Evolutionary conservation across 495 filamentous ascomycete genomes (phyloP).

Genomic region (Aspergillus cavernicola): DNA sequence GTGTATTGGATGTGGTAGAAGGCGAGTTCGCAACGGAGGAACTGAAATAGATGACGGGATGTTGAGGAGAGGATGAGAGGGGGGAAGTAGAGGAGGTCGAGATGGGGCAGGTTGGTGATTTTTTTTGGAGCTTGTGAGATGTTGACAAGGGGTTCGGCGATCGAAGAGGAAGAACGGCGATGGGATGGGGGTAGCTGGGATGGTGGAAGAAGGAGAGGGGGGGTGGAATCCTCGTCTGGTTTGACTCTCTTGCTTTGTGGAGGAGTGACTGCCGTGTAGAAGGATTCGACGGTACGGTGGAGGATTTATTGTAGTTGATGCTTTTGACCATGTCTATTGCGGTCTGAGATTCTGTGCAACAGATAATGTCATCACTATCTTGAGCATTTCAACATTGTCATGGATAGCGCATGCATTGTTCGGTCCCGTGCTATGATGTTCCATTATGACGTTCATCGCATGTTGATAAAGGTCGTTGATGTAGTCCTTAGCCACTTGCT

Average conservation of each 20-base stretch:
- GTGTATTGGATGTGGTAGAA: conserved; percentile 72
- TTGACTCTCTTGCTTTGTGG: conserved; percentile 7
- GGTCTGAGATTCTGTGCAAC: too few relatives aligned
- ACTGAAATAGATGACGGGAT: conserved; percentile 57
- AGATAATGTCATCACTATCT: too few relatives aligned
- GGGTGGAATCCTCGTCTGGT: background rate
- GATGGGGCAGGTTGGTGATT: conserved; percentile 59
- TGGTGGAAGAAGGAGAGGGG: conserved; percentile 31
- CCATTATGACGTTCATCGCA: too few relatives aligned
- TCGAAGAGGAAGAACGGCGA: conserved; percentile 51
- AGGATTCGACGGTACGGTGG: conserved; percentile 6
- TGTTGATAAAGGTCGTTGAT: too few relatives aligned
- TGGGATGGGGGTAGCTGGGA: conserved; percentile 58
- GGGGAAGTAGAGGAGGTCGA: conserved; percentile 65
- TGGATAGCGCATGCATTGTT: too few relatives aligned
- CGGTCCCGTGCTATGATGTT: too few relatives aligned
- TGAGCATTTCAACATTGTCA: too few relatives aligned
- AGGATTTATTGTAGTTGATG: background rate
- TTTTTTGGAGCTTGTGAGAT: conserved; percentile 25
- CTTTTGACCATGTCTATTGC: too few relatives aligned
- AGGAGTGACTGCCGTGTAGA: conserved; percentile 4
- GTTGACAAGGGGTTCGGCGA: conserved; percentile 24
- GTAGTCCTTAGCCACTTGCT: too few relatives aligned
- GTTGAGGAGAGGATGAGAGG: conserved; percentile 55
- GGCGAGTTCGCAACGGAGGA: conserved; percentile 57